These are phyloP conservation scores for Coemansia sp. DNA, from an alignment of 192 early-diverging fungal species.

Conservation along the genomic window DNA sequence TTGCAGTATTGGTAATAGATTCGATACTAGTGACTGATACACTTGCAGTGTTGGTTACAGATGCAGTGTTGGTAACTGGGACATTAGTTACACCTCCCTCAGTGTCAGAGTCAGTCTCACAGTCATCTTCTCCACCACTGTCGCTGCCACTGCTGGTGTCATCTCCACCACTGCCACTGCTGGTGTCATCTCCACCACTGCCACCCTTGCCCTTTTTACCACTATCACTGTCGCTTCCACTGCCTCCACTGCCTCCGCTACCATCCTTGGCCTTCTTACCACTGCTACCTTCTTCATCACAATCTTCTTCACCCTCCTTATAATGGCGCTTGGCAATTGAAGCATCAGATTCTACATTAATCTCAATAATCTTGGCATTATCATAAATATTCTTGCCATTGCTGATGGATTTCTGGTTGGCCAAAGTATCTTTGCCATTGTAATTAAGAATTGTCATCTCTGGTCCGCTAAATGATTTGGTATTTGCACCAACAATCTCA, in stretches of 20 bases:
- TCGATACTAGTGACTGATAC: too few relatives aligned
- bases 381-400: constrained; percentile 3
- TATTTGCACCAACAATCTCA: constrained; percentile 10
- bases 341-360: not conserved
- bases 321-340: not conserved
- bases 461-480: constrained; percentile 20
- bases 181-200: not conserved
- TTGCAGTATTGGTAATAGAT: not conserved
- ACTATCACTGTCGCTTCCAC: not conserved
- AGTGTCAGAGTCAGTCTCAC: not conserved
- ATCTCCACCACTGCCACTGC: too few relatives aligned
- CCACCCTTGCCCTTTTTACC: constrained; percentile 1
- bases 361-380: constrained; percentile 9
- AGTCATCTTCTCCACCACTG: not conserved
- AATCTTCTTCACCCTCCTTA: not conserved
- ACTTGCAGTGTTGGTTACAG: not conserved
- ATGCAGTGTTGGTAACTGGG: not conserved
- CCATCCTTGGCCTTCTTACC: not conserved
- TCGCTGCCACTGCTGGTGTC: not conserved
- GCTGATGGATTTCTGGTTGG: not conserved
- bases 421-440: not conserved
- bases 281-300: not conserved
- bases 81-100: too few relatives aligned
- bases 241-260: not conserved
- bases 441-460: constrained; percentile 35